Conservation (phyloP, 768 basidiomycete genomes). For the Postia placenta region DNA sequence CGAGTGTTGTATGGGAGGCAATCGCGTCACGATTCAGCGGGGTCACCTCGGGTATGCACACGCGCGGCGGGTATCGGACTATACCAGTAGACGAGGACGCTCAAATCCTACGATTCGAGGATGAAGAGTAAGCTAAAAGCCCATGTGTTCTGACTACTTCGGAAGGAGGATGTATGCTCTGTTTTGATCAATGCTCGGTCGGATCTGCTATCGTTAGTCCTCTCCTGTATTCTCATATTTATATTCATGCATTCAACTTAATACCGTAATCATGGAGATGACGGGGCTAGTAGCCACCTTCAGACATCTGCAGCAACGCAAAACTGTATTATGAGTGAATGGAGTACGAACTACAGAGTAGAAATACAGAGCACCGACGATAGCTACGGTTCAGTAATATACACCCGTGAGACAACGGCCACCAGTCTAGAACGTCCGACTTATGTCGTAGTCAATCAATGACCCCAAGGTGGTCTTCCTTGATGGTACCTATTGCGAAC, state of each 20-base stretch:
- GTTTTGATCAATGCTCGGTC: background rate
- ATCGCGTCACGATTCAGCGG: slow-evolving; percentile 42
- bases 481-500: slow-evolving; percentile 98
- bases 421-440: too few relatives aligned
- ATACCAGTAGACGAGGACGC: slow-evolving; percentile 85
- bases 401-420: too few relatives aligned
- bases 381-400: too few relatives aligned
- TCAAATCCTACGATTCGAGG: slow-evolving; percentile 79
- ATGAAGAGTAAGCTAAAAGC: slow-evolving; percentile 43
- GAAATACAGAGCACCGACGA: background rate
- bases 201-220: background rate
- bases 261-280: too few relatives aligned
- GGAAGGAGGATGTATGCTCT: background rate
- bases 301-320: too few relatives aligned
- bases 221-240: background rate
- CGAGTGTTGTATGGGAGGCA: slow-evolving; percentile 67
- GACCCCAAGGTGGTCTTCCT: slow-evolving; percentile 95
- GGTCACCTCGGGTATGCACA: slow-evolving; percentile 31
- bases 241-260: background rate
- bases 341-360: background rate
- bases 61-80: slow-evolving; percentile 60
- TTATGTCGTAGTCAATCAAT: slow-evolving; percentile 52
- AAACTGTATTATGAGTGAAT: background rate
- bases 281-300: too few relatives aligned
- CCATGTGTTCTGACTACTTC: background rate